Evolutionary conservation across 1,139 yeast species (phyloP).

Genomic region (Zygosaccharomyces sapae): DNA sequence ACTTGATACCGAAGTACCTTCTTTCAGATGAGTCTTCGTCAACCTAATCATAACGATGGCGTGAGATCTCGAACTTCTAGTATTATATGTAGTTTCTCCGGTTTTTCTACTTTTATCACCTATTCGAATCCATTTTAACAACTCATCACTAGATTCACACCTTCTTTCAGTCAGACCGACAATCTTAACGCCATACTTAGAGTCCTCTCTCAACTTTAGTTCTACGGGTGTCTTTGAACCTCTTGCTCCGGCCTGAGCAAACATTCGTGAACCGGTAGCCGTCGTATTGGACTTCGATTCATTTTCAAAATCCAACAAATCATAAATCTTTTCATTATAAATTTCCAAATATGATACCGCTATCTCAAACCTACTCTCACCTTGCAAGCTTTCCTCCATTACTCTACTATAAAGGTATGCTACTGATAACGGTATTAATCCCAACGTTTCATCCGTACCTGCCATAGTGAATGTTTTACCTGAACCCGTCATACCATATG

Average conservation of each 20-base stretch:
- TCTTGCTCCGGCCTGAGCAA: conserved; percentile 5
- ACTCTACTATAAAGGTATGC: conserved; percentile 58
- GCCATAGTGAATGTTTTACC: conserved; percentile 84
- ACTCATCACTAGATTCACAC: conserved; percentile 55
- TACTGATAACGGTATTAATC: conserved; percentile 73
- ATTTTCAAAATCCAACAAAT: conserved; percentile 46
- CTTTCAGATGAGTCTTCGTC: conserved; percentile 41
- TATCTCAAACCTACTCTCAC: conserved; percentile 42
- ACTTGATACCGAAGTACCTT: conserved; percentile 48
- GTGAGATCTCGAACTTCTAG: conserved; percentile 84
- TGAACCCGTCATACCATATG: conserved; percentile 94
- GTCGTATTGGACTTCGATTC: conserved; percentile 16
- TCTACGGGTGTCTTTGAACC: conserved; percentile 38
- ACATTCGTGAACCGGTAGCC: conserved; percentile 13
- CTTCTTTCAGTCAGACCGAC: conserved; percentile 65
- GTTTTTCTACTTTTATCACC: conserved; percentile 80
- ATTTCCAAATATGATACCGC: conserved; percentile 78
- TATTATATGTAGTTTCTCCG: conserved; percentile 82
- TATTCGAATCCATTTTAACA: conserved; percentile 53
- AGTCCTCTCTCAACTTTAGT: conserved; percentile 71
- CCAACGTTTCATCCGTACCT: conserved; percentile 64
- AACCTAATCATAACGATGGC: conserved; percentile 77
- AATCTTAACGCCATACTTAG: conserved; percentile 66
- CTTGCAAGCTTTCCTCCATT: conserved; percentile 28
- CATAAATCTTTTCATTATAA: conserved; percentile 81